Evolutionary conservation across 2,329 filamentous ascomycete genomes (phyloP), one percentile per base, ranked within the genome.

Genomic region (Aspergillus quadrilineatus): DNA sequence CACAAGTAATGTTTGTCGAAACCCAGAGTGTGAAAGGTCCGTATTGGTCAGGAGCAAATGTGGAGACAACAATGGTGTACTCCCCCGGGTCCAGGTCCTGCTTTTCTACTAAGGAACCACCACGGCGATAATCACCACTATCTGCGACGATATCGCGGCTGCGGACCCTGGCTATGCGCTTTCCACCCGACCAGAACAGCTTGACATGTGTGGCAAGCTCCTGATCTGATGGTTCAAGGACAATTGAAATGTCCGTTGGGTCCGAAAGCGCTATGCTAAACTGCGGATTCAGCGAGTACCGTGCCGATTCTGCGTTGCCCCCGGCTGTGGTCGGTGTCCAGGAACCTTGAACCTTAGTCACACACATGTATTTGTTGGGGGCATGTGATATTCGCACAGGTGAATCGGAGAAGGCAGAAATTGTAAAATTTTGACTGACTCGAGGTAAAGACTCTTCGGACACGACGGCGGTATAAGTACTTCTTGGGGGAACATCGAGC

Each of bases 31-130:
- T 84, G 67, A 95, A 97, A 48, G 81, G 80, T 3, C 89, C 89
- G 1, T 85, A 78, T 67, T 95, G 90, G 7, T 88, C 88, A 0
- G 88, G 82, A 60, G 96, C 91, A 70, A 95, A 97, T 0, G 93
- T 96, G 2, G 91, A 96, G 69, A 89, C 93, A 6, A 97, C 88
- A 55, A 96, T 81, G 0, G 90, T 97, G 72, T 97, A 99, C 0
- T 80, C 80, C 0, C 93, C 93, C 0, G 84, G 77, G 39, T 86
- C 85, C 15, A 96, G 76, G 17, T 77, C 67, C 66, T 72, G 63
- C 6, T 83, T 76, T 60, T 89, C 84, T 2, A 88, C 86, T 32
- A 92, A 79, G 4, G 89, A 89, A 69, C 89, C 90, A 29, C 89
- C 89, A 29, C 88, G 86, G 48, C 89, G 86, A 73, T 99, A 97